Base-by-base conservation (phyloP, 441 rosid genomes). In the Gossypium trilobum region DNA sequence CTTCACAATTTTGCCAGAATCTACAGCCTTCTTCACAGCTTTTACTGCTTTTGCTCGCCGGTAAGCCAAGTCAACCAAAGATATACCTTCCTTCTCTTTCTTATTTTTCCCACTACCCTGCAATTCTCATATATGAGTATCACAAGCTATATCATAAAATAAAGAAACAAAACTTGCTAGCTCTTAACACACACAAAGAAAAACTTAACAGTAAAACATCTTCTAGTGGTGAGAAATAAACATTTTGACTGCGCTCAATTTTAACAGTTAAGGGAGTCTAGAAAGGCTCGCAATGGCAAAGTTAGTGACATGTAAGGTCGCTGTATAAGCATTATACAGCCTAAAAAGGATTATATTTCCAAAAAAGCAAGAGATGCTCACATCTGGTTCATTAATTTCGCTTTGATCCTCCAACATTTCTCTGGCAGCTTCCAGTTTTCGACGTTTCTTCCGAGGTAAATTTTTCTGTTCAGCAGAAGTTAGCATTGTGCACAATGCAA, bases 341-440 rank as follows among this genome's bases (percentile, higher is more conserved):
- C 64, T 23, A 54, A 48, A 20, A 66, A 54, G 59, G 51, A 42
- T 9, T 63, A 25, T 14, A 60, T 16, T 22, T 50, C 33, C 61
- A 4, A 56, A 62, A 73, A 73, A 31, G 51, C 22, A 50, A 55
- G 33, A 74, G n/a, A 71, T 39, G 60, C 83, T 68, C 73, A 80
- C 85, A 77, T 76, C 80, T 62, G 82, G 71, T 71, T 75, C 84
- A 54, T 83, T 75, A 25, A 58, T 77, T 74, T 78, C 74, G 39
- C 82, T 81, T 66, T 88, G 85, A 71, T 92, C 93, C 79, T 93
- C 99, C 86, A 91, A 72, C 95, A 88, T 95, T 78, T 95, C 99
- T 80, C 97, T 84, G 44, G 97, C 94, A 67, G 99, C 97, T 89
- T 95, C 95, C 75, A 95, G 80, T 76, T 88, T 93, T 76, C 97